phyloP scores from a whole-genome alignment of 1,284 basidiomycete genomes.

The Hemileia vastatrix region DNA sequence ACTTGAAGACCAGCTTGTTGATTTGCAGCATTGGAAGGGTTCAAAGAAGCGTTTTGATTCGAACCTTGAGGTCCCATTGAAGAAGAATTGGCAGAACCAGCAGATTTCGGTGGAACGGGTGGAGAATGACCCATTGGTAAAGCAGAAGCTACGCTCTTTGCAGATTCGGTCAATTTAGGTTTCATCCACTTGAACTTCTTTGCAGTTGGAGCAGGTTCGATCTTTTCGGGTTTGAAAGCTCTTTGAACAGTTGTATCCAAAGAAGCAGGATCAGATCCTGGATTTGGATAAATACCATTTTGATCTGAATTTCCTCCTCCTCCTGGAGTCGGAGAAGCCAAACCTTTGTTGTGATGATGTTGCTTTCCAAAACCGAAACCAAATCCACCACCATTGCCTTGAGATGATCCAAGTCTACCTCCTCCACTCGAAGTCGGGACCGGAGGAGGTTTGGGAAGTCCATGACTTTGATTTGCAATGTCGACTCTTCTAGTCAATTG shows the following conservation, averaged over 20 bases:
- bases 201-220: constrained; percentile 46
- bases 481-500: too few species aligned
- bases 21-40: constrained; percentile 6
- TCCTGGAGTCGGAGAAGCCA: background rate
- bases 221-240: constrained; percentile 46
- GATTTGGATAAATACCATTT: constrained; percentile 28
- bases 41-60: background rate
- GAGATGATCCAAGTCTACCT: background rate
- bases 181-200: constrained; percentile 54
- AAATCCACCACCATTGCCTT: constrained; percentile 23
- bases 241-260: constrained; percentile 46
- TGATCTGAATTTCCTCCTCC: constrained; percentile 4
- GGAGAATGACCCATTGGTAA: constrained; percentile 21
- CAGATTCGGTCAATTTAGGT: constrained; percentile 34
- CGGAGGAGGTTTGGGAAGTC: constrained; percentile 4
- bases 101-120: constrained; percentile 26
- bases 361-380: constrained; percentile 31
- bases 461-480: constrained; percentile 11
- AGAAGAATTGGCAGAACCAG: background rate
- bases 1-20: constrained; percentile 17
- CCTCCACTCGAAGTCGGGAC: background rate
- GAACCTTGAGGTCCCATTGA: background rate
- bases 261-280: constrained; percentile 14
- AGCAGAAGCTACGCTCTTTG: constrained; percentile 21
- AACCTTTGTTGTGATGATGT: constrained; percentile 23